Conservation (phyloP, 2,329 filamentous ascomycete genomes). For the Aspergillus intermedius region DNA sequence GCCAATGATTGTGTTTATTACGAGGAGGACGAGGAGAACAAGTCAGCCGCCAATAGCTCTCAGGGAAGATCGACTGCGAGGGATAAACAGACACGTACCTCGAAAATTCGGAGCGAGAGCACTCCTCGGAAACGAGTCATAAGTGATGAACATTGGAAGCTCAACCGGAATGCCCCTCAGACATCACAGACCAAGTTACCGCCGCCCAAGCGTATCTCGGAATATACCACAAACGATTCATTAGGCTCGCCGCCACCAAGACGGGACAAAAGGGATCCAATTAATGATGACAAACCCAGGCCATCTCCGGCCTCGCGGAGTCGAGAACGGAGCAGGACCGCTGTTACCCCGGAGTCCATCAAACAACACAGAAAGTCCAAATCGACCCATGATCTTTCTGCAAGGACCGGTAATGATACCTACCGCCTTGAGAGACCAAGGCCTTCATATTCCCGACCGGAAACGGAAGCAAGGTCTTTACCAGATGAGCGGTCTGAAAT, state of each 20-base stretch:
- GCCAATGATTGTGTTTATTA: conserved; percentile 54
- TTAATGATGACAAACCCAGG: conserved; percentile 18
- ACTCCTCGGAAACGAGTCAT: conserved; percentile 87
- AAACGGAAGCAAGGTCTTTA: conserved; percentile 17
- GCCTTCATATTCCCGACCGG: conserved; percentile 13
- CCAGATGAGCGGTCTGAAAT: conserved; percentile 18
- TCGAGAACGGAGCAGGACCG: conserved; percentile 24
- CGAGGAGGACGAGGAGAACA: conserved; percentile 45
- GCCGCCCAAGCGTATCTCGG: conserved; percentile 37
- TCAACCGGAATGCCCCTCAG: conserved; percentile 45
- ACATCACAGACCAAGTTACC: conserved; percentile 34
- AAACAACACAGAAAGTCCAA: conserved; percentile 20
- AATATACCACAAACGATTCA: conserved; percentile 30
- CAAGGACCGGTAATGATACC: conserved; percentile 13
- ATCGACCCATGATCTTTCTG: conserved; percentile 14
- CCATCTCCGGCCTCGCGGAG: conserved; percentile 16
- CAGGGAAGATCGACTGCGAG: neutral
- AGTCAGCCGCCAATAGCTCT: conserved; percentile 7
- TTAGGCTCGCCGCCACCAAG: conserved; percentile 14
- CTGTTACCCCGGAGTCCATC: conserved; percentile 15
- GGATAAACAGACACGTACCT: neutral
- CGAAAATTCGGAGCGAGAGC: conserved; percentile 41
- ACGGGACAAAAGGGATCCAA: conserved; percentile 20
- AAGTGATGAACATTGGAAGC: conserved; percentile 80
- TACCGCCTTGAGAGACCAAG: conserved; percentile 13